phyloP scores from a whole-genome alignment of 2,329 filamentous ascomycete species.

The Aspergillus eucalypticola region DNA sequence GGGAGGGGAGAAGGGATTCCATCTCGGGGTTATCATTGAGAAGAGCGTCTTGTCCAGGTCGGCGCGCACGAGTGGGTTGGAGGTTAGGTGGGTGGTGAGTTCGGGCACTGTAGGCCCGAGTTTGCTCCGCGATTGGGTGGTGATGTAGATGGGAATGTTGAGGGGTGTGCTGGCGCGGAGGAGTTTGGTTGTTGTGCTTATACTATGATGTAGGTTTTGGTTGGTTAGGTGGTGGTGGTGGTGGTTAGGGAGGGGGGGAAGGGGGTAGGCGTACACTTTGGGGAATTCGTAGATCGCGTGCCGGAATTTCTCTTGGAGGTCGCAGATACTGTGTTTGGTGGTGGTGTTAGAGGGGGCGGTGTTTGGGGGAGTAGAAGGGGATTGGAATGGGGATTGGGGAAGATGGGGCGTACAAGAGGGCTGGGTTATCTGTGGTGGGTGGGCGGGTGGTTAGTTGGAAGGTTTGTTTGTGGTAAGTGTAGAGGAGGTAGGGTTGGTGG shows the following conservation, averaged over 20 bases:
- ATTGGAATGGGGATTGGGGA: not conserved
- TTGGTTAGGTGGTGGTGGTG: not conserved
- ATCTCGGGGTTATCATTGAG: conserved; percentile 78
- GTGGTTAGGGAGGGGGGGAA: conserved; percentile 10
- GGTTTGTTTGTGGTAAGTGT: no score
- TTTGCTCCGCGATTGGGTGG: conserved; percentile 77
- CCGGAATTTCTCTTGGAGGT: conserved; percentile 92
- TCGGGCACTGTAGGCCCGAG: conserved; percentile 81
- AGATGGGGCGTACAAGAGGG: conserved; percentile 44
- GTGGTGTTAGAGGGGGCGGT: not conserved
- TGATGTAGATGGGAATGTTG: conserved; percentile 76
- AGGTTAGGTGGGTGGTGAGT: conserved; percentile 54
- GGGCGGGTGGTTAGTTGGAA: conserved; percentile 16
- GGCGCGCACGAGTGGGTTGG: conserved; percentile 40
- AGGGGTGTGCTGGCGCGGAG: conserved; percentile 56
- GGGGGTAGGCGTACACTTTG: conserved; percentile 61
- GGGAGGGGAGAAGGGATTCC: conserved; percentile 36
- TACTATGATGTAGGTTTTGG: no score
- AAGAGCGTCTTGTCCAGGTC: conserved; percentile 85
- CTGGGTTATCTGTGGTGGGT: conserved; percentile 45
- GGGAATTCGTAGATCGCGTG: conserved; percentile 80
- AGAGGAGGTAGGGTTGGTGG: not conserved
- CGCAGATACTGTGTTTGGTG: conserved; percentile 73
- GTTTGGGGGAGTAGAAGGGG: not conserved
- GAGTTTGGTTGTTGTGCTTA: conserved; percentile 68